Evolutionary conservation across 192 early-diverging fungal genomes (phyloP).

Genomic region (Obelidium mucronatum): DNA sequence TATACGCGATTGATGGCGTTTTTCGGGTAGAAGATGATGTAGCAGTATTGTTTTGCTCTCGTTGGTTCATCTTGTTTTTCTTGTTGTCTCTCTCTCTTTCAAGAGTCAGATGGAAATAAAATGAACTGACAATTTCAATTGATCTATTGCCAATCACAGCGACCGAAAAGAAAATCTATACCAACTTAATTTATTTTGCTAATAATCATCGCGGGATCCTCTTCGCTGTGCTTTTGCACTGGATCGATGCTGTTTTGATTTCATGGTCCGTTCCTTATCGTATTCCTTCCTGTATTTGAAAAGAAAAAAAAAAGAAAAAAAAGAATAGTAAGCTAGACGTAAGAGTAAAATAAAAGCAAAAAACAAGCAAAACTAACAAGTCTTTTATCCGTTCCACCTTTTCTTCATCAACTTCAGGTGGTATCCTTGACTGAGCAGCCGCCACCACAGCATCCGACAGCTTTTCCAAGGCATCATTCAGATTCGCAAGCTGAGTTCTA

Average conservation of each 20-base stretch:
- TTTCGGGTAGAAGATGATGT: neutral
- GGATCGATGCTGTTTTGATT: slow-evolving; percentile 10
- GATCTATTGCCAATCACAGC: neutral
- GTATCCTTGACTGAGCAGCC: slow-evolving; percentile 25
- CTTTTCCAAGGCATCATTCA: slow-evolving; percentile 33
- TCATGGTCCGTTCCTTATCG: slow-evolving; percentile 18
- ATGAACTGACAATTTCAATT: neutral
- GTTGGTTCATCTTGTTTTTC: too few relatives aligned
- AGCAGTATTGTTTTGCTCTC: neutral
- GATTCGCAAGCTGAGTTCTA: slow-evolving; percentile 40
- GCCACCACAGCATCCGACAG: slow-evolving; percentile 21
- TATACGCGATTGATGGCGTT: slow-evolving; percentile 19
- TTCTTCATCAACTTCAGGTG: slow-evolving; percentile 33
- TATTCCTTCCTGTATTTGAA: neutral
- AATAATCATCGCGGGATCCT: slow-evolving; percentile 18
- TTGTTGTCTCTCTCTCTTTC: neutral
- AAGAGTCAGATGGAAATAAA: neutral
- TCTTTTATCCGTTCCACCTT: slow-evolving; percentile 40
- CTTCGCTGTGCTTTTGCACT: slow-evolving; percentile 10
- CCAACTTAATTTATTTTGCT: neutral
- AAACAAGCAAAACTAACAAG: slow-evolving; percentile 40
- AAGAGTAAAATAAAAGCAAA: neutral
- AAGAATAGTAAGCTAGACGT: too few relatives aligned
- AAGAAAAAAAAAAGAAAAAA: neutral
- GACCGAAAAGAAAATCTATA: too few relatives aligned